Conservation (phyloP, 495 filamentous ascomycete species). For the Daldinia bambusicola region DNA sequence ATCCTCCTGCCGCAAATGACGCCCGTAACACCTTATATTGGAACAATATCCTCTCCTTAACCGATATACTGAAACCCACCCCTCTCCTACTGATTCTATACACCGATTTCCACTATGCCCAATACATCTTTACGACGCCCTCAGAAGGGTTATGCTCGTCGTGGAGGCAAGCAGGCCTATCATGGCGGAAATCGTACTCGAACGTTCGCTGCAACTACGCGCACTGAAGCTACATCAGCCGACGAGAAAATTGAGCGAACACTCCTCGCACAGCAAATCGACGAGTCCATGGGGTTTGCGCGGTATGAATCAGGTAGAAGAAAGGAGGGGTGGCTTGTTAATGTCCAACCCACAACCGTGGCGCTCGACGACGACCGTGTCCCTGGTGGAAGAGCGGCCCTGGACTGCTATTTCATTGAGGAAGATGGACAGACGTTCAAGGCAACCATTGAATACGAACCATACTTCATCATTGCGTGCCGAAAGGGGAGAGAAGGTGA, state of each 20-base stretch:
- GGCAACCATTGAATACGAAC: constrained; percentile 94
- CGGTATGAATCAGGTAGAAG: constrained; percentile 90
- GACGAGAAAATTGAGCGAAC: constrained; percentile 87
- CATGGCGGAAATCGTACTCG: constrained; percentile 60
- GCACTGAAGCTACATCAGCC: constrained; percentile 83
- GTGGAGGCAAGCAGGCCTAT: constrained; percentile 64
- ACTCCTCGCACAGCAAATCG: constrained; percentile 86
- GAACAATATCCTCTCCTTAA: constrained; percentile 17
- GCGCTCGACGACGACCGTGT: constrained; percentile 78
- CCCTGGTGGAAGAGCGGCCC: constrained; percentile 79
- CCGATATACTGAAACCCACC: constrained; percentile 3
- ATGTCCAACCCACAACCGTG: constrained; percentile 88
- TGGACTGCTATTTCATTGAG: constrained; percentile 98
- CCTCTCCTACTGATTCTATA: constrained; percentile 12
- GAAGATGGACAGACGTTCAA: constrained; percentile 95
- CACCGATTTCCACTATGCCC: constrained; percentile 50
- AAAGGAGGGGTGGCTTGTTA: constrained; percentile 91
- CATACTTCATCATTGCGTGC: constrained; percentile 93
- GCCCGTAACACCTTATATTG: constrained; percentile 1
- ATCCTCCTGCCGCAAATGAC: constrained; percentile 26
- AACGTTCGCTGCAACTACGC: constrained; percentile 83
- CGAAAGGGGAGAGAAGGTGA: constrained; percentile 89
- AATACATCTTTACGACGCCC: constrained; percentile 60
- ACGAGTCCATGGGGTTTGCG: constrained; percentile 92
- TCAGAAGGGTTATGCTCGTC: constrained; percentile 62